Evolutionary conservation across 1,284 basidiomycete genomes (phyloP).

Genomic region (Ganoderma lucidum): DNA sequence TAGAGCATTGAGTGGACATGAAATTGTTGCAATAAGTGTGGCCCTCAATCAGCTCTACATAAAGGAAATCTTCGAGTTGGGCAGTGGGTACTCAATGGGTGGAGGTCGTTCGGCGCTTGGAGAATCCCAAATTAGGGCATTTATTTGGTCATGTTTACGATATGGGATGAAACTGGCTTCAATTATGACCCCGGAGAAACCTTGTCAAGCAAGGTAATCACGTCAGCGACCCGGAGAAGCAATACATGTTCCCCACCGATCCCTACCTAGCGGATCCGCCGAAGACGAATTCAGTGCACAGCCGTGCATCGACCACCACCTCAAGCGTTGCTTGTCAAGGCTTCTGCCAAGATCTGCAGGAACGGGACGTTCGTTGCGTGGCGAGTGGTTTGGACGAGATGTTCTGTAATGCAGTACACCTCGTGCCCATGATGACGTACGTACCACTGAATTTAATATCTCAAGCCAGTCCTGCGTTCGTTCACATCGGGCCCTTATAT

Average conservation of each 20-base stretch:
- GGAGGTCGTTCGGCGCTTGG: no score
- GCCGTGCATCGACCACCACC: not conserved
- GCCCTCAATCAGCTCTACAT: no score
- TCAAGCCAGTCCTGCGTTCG: no score
- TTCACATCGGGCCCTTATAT: no score
- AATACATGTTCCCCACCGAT: not conserved
- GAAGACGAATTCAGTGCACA: not conserved
- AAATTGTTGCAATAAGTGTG: no score
- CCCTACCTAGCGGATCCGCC: not conserved
- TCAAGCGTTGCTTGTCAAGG: not conserved
- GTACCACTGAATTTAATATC: not conserved
- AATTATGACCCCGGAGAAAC: no score
- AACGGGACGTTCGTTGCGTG: not conserved
- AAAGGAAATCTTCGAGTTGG: no score
- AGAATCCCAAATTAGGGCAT: no score
- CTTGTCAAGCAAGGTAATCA: not conserved
- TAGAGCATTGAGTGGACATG: no score
- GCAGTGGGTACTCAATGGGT: no score
- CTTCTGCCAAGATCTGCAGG: not conserved
- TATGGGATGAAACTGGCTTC: no score
- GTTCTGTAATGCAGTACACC: not conserved
- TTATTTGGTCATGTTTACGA: no score
- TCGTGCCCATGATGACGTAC: not conserved
- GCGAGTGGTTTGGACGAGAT: not conserved
- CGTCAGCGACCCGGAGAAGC: not conserved